A percentile compares a stretch with the other conserved stretches of the same genome.
phyloP scores from a whole-genome alignment of 768 basidiomycete species.

The Scleroderma bovista region DNA sequence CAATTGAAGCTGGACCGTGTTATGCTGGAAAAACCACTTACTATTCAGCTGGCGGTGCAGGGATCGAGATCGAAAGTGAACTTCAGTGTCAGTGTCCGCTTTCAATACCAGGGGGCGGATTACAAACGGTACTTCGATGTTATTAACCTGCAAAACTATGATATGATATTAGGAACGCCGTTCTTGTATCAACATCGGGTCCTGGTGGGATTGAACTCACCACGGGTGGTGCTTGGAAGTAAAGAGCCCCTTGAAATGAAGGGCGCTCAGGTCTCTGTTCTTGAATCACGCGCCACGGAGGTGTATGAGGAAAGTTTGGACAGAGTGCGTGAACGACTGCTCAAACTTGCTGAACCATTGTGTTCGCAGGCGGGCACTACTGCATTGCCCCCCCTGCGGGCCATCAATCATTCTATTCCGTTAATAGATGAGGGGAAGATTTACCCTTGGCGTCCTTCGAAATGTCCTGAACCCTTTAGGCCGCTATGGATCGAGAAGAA shows the following conservation, averaged over 20 bases:
- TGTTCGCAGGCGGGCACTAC: background rate
- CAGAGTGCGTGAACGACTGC: background rate
- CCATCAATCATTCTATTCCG: conserved; percentile 34
- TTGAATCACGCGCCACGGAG: background rate
- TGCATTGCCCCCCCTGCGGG: too few relatives aligned
- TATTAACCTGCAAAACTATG: conserved; percentile 33
- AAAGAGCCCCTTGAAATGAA: conserved; percentile 11
- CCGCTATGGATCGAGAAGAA: conserved; percentile 22
- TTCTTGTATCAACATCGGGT: conserved; percentile 8
- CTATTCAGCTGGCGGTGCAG: too few relatives aligned
- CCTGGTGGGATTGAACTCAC: background rate
- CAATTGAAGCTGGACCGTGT: too few relatives aligned
- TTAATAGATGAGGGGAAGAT: conserved; percentile 25
- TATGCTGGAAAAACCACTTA: too few relatives aligned
- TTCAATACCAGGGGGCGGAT: conserved; percentile 13
- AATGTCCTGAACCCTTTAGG: conserved; percentile 31
- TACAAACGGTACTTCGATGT: conserved; percentile 29
- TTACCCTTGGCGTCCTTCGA: conserved; percentile 30
- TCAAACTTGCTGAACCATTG: background rate
- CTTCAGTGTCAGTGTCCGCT: conserved; percentile 3
- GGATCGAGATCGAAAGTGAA: too few relatives aligned
- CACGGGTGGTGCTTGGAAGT: too few relatives aligned
- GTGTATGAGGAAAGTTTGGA: too few relatives aligned
- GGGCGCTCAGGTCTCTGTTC: background rate
- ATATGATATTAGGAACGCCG: conserved; percentile 35